These are phyloP conservation scores for Adenanthera pavonina DNA, from an alignment of 306 rosid genomes.

Conservation along the genomic window DNA sequence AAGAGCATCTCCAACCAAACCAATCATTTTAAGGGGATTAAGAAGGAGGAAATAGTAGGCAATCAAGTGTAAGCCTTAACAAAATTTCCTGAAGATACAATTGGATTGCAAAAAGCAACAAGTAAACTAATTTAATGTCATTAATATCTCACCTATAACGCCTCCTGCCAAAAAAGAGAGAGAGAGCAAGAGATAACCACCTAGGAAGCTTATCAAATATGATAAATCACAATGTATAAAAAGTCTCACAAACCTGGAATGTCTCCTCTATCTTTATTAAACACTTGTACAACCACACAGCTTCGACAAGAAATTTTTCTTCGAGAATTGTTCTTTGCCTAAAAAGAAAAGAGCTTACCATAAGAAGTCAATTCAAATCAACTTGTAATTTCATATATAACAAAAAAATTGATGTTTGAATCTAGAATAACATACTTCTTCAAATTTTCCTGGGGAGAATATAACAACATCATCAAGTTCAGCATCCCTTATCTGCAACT, in stretches of 20 bases:
- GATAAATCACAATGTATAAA: neutral
- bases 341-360: neutral
- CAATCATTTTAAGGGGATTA: slow-evolving; percentile 4
- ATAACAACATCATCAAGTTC: slow-evolving; percentile 13
- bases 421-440: slow-evolving; percentile 20
- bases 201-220: neutral
- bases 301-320: slow-evolving; percentile 4
- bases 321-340: slow-evolving; percentile 19
- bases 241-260: slow-evolving; percentile 5
- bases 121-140: neutral
- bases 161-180: neutral
- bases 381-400: neutral
- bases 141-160: neutral
- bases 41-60: neutral
- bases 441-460: slow-evolving; percentile 24
- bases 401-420: neutral
- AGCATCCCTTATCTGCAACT: neutral
- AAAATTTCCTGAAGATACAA: neutral
- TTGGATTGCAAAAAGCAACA: neutral
- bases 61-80: neutral
- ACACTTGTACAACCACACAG: neutral
- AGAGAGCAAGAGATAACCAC: neutral
- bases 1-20: neutral
- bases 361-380: slow-evolving; percentile 1
- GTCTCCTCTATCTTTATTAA: neutral